Base-by-base conservation (phyloP, 805 yeast species). In the Tetrapisispora namnaoensis region DNA sequence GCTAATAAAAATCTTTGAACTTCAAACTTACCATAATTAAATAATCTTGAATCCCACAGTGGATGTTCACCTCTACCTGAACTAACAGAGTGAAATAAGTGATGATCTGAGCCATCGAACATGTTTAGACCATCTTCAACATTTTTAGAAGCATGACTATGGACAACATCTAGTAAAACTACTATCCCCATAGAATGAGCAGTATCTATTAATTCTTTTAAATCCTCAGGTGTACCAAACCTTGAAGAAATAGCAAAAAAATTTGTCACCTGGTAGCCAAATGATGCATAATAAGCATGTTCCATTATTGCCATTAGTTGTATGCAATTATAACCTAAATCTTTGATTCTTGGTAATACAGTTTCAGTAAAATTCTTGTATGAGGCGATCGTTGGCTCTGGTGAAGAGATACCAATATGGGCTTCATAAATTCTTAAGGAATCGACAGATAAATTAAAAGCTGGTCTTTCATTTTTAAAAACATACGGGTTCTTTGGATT, bases 301-400 rank as follows among this genome's bases (percentile, higher is more conserved):
- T 91, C 99, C 99, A 91, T 91, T 41, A 91, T 77, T 0, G 99
- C 97, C 99, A 91, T 91, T 61, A 91, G 74, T 69, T 91, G 99
- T 58, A 91, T 84, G 4, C 95, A 82, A 66, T 93, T 88, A 67
- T 91, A 91, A 36, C 97, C 97, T 51, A 90, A 74, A 53, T 83
- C 78, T 56, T 80, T 80, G 56, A 91, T 86, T 42, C 83, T 74
- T n/a, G 98, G 98, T 53, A 91, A 75, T 13, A 89, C 74, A 54
- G 86, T 81, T 42, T 70, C 56, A 14, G 96, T 84, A 65, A 91
- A 91, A 64, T 91, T 95, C 55, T 78, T 80, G 67, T 91, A 91
- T 13, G 91, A 68, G 2, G 95, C 96, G 46, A 93, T 70, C 50
- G 78, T 79, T 34, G 93, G 90, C 50, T 91, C 93, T 1, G 95